These are phyloP conservation scores for Chaetomium sp. DNA, from an alignment of 2,329 filamentous ascomycete species.

Conservation along the genomic window DNA sequence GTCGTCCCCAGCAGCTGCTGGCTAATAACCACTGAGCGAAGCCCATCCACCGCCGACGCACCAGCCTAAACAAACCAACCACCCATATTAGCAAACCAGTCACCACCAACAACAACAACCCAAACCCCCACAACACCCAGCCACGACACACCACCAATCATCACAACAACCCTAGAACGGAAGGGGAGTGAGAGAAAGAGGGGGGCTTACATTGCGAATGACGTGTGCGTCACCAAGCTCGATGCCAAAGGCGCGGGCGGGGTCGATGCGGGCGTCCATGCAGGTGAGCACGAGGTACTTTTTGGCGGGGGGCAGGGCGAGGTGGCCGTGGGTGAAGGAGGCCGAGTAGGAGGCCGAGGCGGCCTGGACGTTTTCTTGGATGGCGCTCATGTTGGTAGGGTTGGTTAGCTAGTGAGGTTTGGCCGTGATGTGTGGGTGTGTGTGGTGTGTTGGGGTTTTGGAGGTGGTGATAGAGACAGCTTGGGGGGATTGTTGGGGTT, in stretches of 20 bases:
- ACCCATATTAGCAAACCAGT: too few species aligned
- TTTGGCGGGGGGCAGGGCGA: conserved; percentile 69
- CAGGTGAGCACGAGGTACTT: conserved; percentile 73
- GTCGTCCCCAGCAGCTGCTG: conserved; percentile 76
- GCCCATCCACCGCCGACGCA: conserved; percentile 65
- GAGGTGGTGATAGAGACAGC: neutral
- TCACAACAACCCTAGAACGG: neutral
- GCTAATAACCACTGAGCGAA: conserved; percentile 76
- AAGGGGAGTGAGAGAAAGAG: neutral
- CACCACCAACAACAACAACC: too few species aligned
- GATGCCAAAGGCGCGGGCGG: conserved; percentile 69
- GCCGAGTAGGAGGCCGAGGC: conserved; percentile 37
- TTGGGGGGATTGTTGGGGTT: neutral
- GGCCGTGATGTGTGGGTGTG: neutral
- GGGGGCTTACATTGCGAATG: conserved; percentile 61
- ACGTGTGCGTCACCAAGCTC: conserved; percentile 76
- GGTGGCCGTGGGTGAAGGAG: conserved; percentile 64
- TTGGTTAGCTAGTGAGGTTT: conserved; percentile 1
- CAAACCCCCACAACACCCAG: too few species aligned
- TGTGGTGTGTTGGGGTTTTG: neutral
- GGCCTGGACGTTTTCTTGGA: conserved; percentile 37
- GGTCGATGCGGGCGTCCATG: conserved; percentile 78
- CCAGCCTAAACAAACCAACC: conserved; percentile 50
- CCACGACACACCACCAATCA: neutral
- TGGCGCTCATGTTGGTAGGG: conserved; percentile 31